phyloP scores from a whole-genome alignment of 2,329 filamentous ascomycete species.

The Penicillium sp. region DNA sequence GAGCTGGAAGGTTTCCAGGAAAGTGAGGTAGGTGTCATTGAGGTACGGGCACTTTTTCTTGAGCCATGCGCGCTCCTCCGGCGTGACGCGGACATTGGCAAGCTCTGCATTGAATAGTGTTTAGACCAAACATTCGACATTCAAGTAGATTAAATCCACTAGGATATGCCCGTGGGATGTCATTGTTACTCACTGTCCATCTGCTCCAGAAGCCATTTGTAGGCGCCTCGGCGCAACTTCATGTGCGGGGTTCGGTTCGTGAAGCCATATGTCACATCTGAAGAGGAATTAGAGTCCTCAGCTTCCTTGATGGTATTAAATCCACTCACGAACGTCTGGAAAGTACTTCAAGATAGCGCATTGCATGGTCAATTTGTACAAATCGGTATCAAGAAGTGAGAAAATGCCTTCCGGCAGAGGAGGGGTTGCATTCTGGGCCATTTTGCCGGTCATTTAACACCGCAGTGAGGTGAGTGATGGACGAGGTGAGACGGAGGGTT shows the following conservation, averaged over 20 bases:
- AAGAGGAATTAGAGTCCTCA: constrained; percentile 5
- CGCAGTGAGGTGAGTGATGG: no score
- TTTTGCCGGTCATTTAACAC: constrained; percentile 9
- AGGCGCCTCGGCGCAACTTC: constrained; percentile 77
- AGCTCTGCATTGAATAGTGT: constrained; percentile 53
- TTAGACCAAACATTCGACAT: no score
- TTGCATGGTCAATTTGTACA: constrained; percentile 99
- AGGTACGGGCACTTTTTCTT: constrained; percentile 75
- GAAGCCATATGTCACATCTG: constrained; percentile 80
- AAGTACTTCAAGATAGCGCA: constrained; percentile 92
- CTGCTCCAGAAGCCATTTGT: constrained; percentile 77
- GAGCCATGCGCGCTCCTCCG: constrained; percentile 75
- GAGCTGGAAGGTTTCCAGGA: constrained; percentile 74
- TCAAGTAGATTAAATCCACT: neutral
- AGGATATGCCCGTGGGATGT: neutral
- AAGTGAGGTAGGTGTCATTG: constrained; percentile 68
- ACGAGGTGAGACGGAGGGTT: no score
- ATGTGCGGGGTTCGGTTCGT: constrained; percentile 94
- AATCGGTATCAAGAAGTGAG: constrained; percentile 73
- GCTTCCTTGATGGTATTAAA: no score
- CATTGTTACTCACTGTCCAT: constrained; percentile 58
- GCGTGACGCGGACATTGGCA: constrained; percentile 69
- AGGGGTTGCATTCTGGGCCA: constrained; percentile 25
- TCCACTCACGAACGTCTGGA: constrained; percentile 52
- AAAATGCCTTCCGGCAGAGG: constrained; percentile 61